phyloP scores from a whole-genome alignment of 2,329 filamentous ascomycete species.

The Beauveria brongniartii region DNA sequence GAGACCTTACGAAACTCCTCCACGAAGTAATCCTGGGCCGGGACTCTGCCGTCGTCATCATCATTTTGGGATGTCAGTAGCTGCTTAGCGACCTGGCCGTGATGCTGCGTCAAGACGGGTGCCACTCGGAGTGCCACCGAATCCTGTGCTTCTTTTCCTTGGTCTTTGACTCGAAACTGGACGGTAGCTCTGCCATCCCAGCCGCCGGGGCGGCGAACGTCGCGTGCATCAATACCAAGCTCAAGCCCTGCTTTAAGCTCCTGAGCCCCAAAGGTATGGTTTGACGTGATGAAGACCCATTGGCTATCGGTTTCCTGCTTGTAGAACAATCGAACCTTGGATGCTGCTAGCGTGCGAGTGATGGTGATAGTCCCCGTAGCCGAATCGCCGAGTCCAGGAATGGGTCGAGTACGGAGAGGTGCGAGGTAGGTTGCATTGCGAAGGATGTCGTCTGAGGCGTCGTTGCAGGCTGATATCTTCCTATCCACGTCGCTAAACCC shows the following conservation, averaged over 20 bases:
- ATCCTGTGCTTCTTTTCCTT: background rate
- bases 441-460: too few species aligned
- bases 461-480: too few species aligned
- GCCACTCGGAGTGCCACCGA: background rate
- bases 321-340: background rate
- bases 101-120: background rate
- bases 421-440: too few species aligned
- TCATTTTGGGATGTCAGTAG: too few species aligned
- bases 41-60: background rate
- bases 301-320: background rate
- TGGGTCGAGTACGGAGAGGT: too few species aligned
- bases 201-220: constrained; percentile 15
- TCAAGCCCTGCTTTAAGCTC: constrained; percentile 18
- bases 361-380: too few species aligned
- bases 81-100: background rate
- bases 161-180: background rate
- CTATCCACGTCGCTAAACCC: too few species aligned
- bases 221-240: constrained; percentile 27
- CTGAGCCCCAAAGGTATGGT: constrained; percentile 20
- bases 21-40: too few species aligned
- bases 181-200: constrained; percentile 21
- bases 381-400: too few species aligned
- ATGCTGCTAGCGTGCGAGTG: too few species aligned
- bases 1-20: fast-evolving
- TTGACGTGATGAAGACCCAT: constrained; percentile 19